A percentile compares a stretch with the other conserved stretches of the same genome.
Evolutionary conservation across 495 filamentous ascomycete species (phyloP).

Genomic region (Neurospora sp.): DNA sequence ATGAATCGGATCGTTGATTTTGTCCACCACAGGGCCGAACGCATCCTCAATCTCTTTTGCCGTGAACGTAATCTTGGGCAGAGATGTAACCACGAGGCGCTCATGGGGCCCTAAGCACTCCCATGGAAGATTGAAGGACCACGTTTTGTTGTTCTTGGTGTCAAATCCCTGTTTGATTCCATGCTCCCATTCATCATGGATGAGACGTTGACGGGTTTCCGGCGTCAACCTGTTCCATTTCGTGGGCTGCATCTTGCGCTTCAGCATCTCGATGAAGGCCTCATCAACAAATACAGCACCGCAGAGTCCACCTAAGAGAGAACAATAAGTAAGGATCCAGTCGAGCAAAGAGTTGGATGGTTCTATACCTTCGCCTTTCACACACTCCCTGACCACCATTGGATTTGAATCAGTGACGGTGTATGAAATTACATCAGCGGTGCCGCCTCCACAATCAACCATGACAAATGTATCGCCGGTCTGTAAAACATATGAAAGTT

Average conservation of each 20-base stretch:
- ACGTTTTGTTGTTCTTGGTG: neutral
- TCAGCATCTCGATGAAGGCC: conserved; percentile 5
- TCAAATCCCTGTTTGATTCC: conserved; percentile 10
- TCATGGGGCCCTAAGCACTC: neutral
- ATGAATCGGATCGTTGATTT: neutral
- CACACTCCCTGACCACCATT: conserved; percentile 10
- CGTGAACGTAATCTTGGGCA: neutral
- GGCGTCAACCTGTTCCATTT: neutral
- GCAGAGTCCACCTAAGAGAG: conserved; percentile 4
- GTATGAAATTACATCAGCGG: conserved; percentile 16
- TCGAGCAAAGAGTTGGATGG: too few species aligned
- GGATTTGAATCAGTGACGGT: neutral
- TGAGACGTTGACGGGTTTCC: neutral
- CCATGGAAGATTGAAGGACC: neutral
- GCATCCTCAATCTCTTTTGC: neutral
- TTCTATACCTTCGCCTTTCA: conserved; percentile 7
- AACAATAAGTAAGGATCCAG: too few species aligned
- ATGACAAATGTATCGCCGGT: conserved; percentile 12
- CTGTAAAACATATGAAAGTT: neutral
- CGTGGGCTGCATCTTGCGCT: neutral
- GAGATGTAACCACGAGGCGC: neutral
- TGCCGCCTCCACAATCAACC: conserved; percentile 15
- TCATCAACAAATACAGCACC: conserved; percentile 15
- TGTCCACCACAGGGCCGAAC: neutral
- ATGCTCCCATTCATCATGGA: conserved; percentile 11